Evolutionary conservation across 345 rosid species (phyloP).

Genomic region (Euphorbia tirucalli): DNA sequence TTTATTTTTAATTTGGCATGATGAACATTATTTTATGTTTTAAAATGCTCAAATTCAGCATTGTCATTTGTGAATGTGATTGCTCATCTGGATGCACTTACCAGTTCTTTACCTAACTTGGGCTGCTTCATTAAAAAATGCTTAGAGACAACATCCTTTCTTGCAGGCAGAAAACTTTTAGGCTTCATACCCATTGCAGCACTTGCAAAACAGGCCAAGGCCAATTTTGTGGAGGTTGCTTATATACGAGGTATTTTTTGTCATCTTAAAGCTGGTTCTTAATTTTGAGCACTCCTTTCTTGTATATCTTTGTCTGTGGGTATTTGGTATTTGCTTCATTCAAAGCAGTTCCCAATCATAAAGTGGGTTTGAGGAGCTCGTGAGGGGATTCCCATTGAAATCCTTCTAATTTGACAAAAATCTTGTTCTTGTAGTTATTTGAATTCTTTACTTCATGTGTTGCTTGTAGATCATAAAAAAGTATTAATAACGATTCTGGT

Average conservation of each 20-base stretch:
- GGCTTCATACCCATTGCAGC: conserved; percentile 29
- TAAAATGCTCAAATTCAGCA: background rate
- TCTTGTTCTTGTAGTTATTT: background rate
- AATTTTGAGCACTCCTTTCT: background rate
- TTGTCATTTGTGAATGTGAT: background rate
- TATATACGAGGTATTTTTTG: conserved; percentile 29
- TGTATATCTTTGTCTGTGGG: background rate
- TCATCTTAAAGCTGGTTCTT: background rate
- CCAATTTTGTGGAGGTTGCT: conserved; percentile 41
- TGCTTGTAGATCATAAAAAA: background rate
- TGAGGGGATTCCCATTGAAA: background rate
- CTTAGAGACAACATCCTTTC: background rate
- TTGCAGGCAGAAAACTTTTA: background rate
- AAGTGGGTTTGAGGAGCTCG: no score
- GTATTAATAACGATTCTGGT: background rate
- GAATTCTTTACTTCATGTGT: background rate
- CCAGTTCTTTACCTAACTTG: background rate
- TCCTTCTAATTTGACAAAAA: background rate
- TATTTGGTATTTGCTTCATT: background rate
- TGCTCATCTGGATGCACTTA: background rate
- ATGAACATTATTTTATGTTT: background rate
- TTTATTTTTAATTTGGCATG: background rate
- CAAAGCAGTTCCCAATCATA: background rate
- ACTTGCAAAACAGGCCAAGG: conserved; percentile 34
- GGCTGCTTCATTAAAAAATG: background rate